Base-by-base conservation (phyloP, 1,284 basidiomycete genomes). In the Inonotus obliquus region DNA sequence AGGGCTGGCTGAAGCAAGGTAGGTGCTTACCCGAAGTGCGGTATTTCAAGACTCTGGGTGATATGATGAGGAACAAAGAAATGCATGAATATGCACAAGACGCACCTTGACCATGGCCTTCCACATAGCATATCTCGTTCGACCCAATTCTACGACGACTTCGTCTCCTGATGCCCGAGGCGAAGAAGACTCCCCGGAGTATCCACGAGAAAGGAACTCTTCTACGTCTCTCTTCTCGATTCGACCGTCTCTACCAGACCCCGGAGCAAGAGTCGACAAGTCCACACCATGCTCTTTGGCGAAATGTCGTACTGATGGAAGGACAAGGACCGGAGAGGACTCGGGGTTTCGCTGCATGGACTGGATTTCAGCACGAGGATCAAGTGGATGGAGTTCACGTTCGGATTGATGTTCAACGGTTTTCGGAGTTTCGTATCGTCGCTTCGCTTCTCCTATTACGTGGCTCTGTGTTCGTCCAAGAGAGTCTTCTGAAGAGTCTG, bases 61-160 rank as follows among this genome's bases (percentile, higher is more conserved):
- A 53, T 41, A 23, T 27, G 10, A 32, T 68, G 60, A 47, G 17
- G 59, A 52, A 25, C 56, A 56, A 9, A 55, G 37, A 29, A n/a
- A 51, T 9, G 45, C 14, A 58, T 17, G 13, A 35, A 51, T 37
- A 10, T 45, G 6, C 35, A 27, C 19, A 63, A 10, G 39, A 67
- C 72, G 10, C 57, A 85, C 89, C 81, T 87, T 89, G 21, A 80
- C 82, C 90, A 94, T 93, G 1, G 89, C 90, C 67, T 90, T 90
- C 84, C 85, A 94, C 92, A 94, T 94, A 41, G 85, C 86, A 71
- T 87, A 85, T 61, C 92, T 79, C 9, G 91, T 94, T 66, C 91
- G 78, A 17, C 88, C 89, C 57, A 94, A 78, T 62, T 91, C 89
- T 2, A 93, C 82, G 1, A 86, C 76, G 11, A 80, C 74, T 48